phyloP scores from a whole-genome alignment of 83 land plant species.

The Diphasiastrum complanatum region DNA sequence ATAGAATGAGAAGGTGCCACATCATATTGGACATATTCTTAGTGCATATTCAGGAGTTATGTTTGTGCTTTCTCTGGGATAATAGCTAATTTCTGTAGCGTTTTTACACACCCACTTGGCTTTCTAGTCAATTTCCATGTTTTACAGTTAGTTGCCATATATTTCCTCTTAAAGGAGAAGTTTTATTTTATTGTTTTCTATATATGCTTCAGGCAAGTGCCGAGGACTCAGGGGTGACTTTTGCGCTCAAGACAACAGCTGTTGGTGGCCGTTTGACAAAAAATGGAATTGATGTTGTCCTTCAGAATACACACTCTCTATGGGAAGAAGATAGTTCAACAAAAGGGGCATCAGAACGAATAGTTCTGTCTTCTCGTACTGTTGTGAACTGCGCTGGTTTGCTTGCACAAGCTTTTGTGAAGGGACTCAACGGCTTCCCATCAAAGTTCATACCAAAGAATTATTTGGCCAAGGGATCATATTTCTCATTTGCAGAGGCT shows the following conservation, averaged over 20 bases:
- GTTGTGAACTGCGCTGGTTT: constrained; percentile 83
- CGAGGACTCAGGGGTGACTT: constrained; percentile 50
- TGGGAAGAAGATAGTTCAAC: constrained; percentile 14
- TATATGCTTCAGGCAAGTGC: constrained; percentile 71
- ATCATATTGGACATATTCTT: too few species aligned
- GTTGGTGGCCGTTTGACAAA: constrained; percentile 47
- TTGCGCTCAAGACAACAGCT: constrained; percentile 68
- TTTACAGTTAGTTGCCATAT: too few species aligned
- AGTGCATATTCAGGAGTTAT: too few species aligned
- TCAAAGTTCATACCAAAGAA: constrained; percentile 31
- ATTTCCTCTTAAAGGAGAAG: too few species aligned
- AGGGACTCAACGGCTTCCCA: constrained; percentile 49
- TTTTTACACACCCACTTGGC: too few species aligned
- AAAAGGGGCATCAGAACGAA: too few species aligned
- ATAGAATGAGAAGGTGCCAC: too few species aligned
- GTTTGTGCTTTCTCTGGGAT: too few species aligned
- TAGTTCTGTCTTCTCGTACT: constrained; percentile 47
- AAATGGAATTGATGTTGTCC: constrained; percentile 29
- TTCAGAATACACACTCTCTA: background rate
- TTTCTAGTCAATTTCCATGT: too few species aligned
- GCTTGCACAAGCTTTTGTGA: constrained; percentile 57
- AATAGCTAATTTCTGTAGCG: too few species aligned
- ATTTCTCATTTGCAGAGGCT: constrained; percentile 56
- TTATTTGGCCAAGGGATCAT: constrained; percentile 84
- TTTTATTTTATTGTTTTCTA: background rate